Evolutionary conservation across 2,329 filamentous ascomycete species (phyloP).

Genomic region (Grosmannia penicillata): DNA sequence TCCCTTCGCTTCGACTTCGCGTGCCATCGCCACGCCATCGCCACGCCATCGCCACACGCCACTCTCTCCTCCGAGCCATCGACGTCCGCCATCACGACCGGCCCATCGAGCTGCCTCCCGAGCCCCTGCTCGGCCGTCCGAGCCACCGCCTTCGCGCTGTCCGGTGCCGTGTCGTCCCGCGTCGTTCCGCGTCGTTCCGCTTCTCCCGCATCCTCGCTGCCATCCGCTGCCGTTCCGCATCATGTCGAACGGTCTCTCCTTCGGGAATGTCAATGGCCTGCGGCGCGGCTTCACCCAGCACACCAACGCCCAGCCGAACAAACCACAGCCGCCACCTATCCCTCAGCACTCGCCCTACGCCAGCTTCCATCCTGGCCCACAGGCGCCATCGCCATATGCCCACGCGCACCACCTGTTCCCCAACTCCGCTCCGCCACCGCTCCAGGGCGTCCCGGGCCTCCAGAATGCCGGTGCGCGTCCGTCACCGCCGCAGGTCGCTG

Average conservation of each 20-base stretch:
- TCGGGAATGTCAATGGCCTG: slow-evolving; percentile 27
- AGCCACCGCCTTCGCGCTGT: neutral
- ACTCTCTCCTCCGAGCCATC: too few species aligned
- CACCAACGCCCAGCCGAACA: slow-evolving; percentile 29
- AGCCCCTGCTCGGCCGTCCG: too few species aligned
- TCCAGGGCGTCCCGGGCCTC: slow-evolving; percentile 31
- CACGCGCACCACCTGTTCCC: slow-evolving; percentile 41
- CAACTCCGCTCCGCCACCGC: slow-evolving; percentile 29
- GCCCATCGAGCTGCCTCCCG: too few species aligned
- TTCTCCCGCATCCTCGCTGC: neutral
- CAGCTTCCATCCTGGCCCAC: slow-evolving; percentile 28
- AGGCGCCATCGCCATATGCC: slow-evolving; percentile 29
- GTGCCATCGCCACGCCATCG: too few species aligned
- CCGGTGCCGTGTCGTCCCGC: neutral
- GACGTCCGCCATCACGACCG: too few species aligned
- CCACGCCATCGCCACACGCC: too few species aligned
- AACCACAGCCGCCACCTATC: slow-evolving; percentile 34
- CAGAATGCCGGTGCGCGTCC: slow-evolving; percentile 27
- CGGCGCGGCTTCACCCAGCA: slow-evolving; percentile 27
- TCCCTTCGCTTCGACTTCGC: neutral
- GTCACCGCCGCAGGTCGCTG: slow-evolving; percentile 30
- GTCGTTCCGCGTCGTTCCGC: neutral
- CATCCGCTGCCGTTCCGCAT: slow-evolving; percentile 8
- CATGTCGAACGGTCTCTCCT: slow-evolving; percentile 34
- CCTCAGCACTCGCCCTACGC: slow-evolving; percentile 41